Conservation (phyloP, 2,329 filamentous ascomycete genomes). For the Fonsecaea pugnacius region DNA sequence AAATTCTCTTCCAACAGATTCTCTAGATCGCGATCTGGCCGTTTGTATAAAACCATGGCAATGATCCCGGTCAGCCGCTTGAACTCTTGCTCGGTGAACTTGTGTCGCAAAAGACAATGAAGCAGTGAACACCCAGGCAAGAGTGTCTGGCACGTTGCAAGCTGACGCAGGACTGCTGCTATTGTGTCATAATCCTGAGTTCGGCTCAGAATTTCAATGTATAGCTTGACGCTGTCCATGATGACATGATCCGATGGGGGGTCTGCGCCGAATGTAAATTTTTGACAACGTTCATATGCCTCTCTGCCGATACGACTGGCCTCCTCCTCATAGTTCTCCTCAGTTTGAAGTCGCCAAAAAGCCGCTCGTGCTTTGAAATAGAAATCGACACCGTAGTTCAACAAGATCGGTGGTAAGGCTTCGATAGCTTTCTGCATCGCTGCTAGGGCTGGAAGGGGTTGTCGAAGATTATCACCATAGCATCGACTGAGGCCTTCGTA, state of each 20-base stretch:
- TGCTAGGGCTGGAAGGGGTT: conserved; percentile 20
- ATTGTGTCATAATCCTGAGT: conserved; percentile 14
- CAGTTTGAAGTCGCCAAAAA: conserved; percentile 11
- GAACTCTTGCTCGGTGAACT: conserved; percentile 11
- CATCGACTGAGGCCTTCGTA: conserved; percentile 26
- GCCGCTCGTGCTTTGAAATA: conserved; percentile 14
- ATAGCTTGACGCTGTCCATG: conserved; percentile 16
- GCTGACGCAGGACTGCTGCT: conserved; percentile 6
- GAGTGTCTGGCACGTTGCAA: conserved; percentile 9
- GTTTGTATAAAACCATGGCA: conserved; percentile 6
- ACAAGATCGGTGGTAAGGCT: conserved; percentile 4
- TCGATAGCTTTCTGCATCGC: conserved; percentile 22
- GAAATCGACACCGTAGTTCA: conserved; percentile 10
- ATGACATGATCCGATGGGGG: conserved; percentile 6
- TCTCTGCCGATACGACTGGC: conserved; percentile 10
- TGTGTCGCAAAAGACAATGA: conserved; percentile 5
- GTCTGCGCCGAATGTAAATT: conserved; percentile 10
- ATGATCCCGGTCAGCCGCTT: conserved; percentile 11
- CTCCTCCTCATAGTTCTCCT: conserved; percentile 10
- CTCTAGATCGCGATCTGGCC: neutral
- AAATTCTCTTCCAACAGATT: conserved; percentile 7
- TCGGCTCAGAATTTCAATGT: conserved; percentile 11
- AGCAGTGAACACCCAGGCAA: conserved; percentile 10
- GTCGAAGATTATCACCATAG: conserved; percentile 22
- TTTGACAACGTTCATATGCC: conserved; percentile 15